Conservation (phyloP, 495 filamentous ascomycete species). For the Sporormia fimetaria region DNA sequence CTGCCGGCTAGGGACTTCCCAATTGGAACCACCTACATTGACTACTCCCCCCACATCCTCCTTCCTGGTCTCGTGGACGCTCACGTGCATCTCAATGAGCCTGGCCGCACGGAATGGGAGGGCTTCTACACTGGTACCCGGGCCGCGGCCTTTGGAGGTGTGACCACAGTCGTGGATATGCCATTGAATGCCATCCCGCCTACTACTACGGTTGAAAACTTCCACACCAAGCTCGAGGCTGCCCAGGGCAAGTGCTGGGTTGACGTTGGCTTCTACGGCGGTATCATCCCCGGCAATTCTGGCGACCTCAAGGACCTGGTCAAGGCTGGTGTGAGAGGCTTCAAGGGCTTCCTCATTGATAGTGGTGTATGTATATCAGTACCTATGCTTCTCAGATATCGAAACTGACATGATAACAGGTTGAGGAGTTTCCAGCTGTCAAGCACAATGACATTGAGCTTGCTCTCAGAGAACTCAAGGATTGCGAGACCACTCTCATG, state of each 20-base stretch:
- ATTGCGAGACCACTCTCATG: constrained; percentile 79
- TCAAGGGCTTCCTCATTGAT: constrained; percentile 97
- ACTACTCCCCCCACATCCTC: constrained; percentile 78
- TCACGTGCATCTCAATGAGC: constrained; percentile 96
- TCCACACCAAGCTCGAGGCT: constrained; percentile 76
- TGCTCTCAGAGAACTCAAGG: constrained; percentile 67
- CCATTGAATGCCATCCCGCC: constrained; percentile 94
- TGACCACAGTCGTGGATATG: constrained; percentile 98
- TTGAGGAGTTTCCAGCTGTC: constrained; percentile 92
- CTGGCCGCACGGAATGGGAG: constrained; percentile 96
- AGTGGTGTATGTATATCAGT: constrained; percentile 60
- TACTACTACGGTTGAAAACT: constrained; percentile 73
- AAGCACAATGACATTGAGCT: constrained; percentile 63
- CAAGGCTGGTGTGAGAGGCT: constrained; percentile 75
- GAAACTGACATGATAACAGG: constrained; percentile 34
- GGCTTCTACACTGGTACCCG: constrained; percentile 89
- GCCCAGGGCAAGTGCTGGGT: constrained; percentile 92
- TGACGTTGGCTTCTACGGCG: constrained; percentile 96
- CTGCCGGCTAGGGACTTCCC: constrained; percentile 65
- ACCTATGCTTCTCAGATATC: neutral
- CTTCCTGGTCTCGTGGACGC: constrained; percentile 92
- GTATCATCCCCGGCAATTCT: constrained; percentile 84
- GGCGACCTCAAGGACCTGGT: constrained; percentile 70
- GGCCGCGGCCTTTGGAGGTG: constrained; percentile 89
- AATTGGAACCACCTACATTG: constrained; percentile 55